These are phyloP conservation scores for Colletotrichum viniferum DNA, from an alignment of 2,329 filamentous ascomycete genomes.

Conservation along the genomic window DNA sequence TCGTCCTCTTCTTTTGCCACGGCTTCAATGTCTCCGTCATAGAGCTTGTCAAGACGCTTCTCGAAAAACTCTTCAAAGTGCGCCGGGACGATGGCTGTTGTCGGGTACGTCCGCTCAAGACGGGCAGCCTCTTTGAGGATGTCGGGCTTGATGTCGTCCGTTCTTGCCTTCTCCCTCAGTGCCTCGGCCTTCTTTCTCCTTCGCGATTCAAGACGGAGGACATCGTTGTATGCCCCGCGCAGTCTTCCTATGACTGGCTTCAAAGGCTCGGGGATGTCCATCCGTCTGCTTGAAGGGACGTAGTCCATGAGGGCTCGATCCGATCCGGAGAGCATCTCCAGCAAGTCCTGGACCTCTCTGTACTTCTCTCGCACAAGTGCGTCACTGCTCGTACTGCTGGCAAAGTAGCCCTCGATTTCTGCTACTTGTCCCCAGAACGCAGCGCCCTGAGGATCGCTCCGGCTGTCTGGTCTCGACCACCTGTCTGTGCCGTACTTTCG, in stretches of 20 bases:
- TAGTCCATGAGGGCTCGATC: slow-evolving; percentile 85
- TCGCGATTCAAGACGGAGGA: slow-evolving; percentile 80
- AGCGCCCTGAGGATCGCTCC: slow-evolving; percentile 65
- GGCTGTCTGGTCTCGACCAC: slow-evolving; percentile 76
- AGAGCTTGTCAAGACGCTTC: slow-evolving; percentile 73
- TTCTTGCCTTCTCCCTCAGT: slow-evolving; percentile 77
- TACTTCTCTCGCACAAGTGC: slow-evolving; percentile 77
- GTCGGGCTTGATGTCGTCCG: slow-evolving; percentile 87
- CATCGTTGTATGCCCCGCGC: slow-evolving; percentile 82
- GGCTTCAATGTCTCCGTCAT: slow-evolving; percentile 77
- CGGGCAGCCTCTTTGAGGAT: slow-evolving; percentile 83
- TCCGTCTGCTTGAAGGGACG: slow-evolving; percentile 83
- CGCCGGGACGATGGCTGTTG: slow-evolving; percentile 81
- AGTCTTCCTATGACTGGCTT: slow-evolving; percentile 80
- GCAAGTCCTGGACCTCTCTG: slow-evolving; percentile 72
- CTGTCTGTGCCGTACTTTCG: slow-evolving; percentile 84
- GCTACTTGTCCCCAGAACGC: slow-evolving; percentile 77
- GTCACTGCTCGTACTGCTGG: slow-evolving; percentile 62
- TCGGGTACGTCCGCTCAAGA: slow-evolving; percentile 84
- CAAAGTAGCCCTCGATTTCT: slow-evolving; percentile 89
- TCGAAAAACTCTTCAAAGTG: slow-evolving; percentile 95
- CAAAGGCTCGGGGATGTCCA: slow-evolving; percentile 79
- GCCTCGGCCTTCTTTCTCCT: slow-evolving; percentile 80
- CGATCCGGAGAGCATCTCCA: slow-evolving; percentile 77
- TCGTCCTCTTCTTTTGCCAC: slow-evolving; percentile 75